Base-by-base conservation (phyloP, 1,139 yeast species). In the Geotrichum siamense region DNA sequence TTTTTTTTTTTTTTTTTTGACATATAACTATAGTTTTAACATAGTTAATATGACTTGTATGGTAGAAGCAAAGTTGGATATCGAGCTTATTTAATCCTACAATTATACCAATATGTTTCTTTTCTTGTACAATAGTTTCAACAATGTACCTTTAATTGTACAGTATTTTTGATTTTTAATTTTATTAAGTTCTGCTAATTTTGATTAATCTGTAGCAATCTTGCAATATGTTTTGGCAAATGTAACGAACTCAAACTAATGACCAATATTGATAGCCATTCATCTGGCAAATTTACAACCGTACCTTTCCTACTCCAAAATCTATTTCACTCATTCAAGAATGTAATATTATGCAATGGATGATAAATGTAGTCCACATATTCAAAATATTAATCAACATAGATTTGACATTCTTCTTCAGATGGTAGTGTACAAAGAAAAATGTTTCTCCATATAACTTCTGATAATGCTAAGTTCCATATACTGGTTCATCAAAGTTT, bases 331-430 rank as follows among this genome's bases (percentile, higher is more conserved):
- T 56, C 48, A 5, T 27, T 38, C 28, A 51, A 52, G 45, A 61
- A 61, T 1, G 56, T 44, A 13, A 56, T 58, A 47, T 57, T 60
- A 38, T 59, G 63, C 10, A 59, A 33, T 4, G 63, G 60, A 43
- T 58, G 62, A 39, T 58, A 58, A 23, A 59, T 56, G 48, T 57
- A 59, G 41, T 59, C 63, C 31, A 59, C 51, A 38, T 58, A 51
- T 20, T 52, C 55, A 22, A 59, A 46, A 38, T 59, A 59, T 36
- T 57, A 58, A 17, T 44, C 52, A 2, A 60, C 61, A 35, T 39
- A 43, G 3, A 35, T 26, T 13, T 25, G 13, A 36, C 47, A 43
- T 10, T 43, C 43, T 2, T 34, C 27, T 6, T 33, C 17, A 19
- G 43, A 31, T 17, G 47, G 47, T 9, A 43, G 32, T 2, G 42